These are phyloP conservation scores for Verticillium nubilum DNA, from an alignment of 2,329 filamentous ascomycete species.

Conservation along the genomic window DNA sequence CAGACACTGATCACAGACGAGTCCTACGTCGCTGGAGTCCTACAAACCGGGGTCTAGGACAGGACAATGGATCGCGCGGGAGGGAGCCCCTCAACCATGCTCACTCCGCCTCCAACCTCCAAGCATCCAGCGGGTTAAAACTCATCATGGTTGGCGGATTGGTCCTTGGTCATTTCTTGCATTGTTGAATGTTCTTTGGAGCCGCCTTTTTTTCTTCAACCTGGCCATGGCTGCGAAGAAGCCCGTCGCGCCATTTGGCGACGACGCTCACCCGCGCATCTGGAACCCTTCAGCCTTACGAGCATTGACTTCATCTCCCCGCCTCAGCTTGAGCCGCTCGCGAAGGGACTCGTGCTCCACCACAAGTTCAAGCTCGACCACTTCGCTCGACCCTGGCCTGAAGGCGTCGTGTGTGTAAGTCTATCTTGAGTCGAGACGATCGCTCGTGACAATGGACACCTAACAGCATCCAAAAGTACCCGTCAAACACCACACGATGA, in stretches of 20 bases:
- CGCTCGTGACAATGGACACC: neutral
- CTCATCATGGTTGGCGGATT: conserved; percentile 10
- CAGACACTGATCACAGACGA: neutral
- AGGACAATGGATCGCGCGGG: neutral
- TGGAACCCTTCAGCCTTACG: conserved; percentile 25
- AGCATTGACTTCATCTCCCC: conserved; percentile 24
- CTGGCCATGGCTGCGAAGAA: conserved; percentile 24
- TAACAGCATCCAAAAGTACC: conserved; percentile 25
- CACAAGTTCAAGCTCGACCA: conserved; percentile 15
- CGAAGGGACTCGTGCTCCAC: conserved; percentile 22
- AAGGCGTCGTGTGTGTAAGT: conserved; percentile 28
- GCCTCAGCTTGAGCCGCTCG: conserved; percentile 23
- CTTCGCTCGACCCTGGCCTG: conserved; percentile 16
- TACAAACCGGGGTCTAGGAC: neutral
- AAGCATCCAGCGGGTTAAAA: conserved; percentile 5
- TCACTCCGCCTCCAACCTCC: neutral
- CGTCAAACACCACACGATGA: conserved; percentile 40
- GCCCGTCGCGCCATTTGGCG: conserved; percentile 18
- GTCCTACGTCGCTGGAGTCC: neutral
- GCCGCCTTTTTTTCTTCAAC: neutral
- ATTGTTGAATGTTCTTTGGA: conserved; percentile 4
- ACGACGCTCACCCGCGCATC: conserved; percentile 16
- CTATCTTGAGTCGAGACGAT: neutral
- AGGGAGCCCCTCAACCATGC: neutral
- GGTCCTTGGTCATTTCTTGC: conserved; percentile 1